Evolutionary conservation across 2,329 filamentous ascomycete genomes (phyloP), one percentile per base, ranked within the genome.

Genomic region (Aspergillus tanneri): DNA sequence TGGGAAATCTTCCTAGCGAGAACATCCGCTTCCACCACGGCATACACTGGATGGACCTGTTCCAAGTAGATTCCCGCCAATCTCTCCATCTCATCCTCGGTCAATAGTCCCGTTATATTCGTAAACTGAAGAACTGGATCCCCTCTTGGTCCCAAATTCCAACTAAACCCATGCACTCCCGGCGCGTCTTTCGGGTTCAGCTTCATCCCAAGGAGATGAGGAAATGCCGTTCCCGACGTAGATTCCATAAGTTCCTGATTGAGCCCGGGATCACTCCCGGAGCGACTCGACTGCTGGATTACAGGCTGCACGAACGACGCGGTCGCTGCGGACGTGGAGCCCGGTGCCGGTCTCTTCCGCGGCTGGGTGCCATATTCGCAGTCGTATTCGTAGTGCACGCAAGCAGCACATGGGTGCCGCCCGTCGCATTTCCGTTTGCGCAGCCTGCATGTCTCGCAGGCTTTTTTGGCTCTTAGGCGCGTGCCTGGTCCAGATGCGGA

Each of bases 391-490:
- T 43, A 46, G 19, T 35, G 38, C 5, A 38, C 30, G 57, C 79
- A 81, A 27, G 75, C 77, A 35, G 69, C 70, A 56, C 79, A 81
- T 0, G 79, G 79, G 22, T 72, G 63, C 2, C 62, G 64, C 12
- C 77, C 77, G 53, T 81, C 74, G 52, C 79, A 81, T 62, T 77
- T 77, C 28, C 79, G 70, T 60, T 81, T 81, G 35, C 78, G 72
- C 11, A 77, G 69, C 18, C 78, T 70, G 46, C 79, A 81, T 16
- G 76, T 72, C 47, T 74, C 64, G 54, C 75, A 78, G n/a, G 75
- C 36, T 1, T 34, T 14, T 18, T 34, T 34, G 30, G 30, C 16
- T 8, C 30, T 14, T 12, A 16, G 14, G 16, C 30, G 30, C n/a
- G 28, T 32, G 14, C 30, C 7, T 5, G 14, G 30, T 34, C 6